Conservation (phyloP, 2,329 filamentous ascomycete genomes). For the Magnaporthales sp. region DNA sequence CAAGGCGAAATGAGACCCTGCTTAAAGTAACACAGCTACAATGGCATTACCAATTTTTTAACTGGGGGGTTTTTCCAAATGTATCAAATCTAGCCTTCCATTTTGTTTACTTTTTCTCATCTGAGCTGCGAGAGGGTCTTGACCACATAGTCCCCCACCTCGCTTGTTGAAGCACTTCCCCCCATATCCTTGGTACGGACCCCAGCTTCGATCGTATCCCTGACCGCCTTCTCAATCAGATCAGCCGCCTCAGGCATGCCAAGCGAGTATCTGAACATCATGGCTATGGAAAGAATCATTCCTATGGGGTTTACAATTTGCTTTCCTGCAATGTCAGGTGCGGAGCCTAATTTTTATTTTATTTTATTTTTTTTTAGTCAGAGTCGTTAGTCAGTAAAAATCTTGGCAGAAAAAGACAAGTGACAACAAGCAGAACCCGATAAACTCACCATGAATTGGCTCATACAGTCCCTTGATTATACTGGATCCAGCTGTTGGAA, state of each 20-base stretch:
- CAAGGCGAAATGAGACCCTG: no score
- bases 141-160: slow-evolving; percentile 10
- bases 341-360: slow-evolving; percentile 27
- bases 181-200: slow-evolving; percentile 29
- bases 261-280: slow-evolving; percentile 69
- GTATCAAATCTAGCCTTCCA: not conserved
- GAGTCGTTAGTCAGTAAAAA: no score
- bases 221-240: slow-evolving; percentile 56
- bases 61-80: not conserved
- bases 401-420: no score
- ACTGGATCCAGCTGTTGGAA: slow-evolving; percentile 25
- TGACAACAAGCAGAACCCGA: no score
- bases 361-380: no score
- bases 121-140: not conserved
- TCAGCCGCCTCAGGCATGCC: slow-evolving; percentile 50
- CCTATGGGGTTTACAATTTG: slow-evolving; percentile 66
- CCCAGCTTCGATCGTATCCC: slow-evolving; percentile 53
- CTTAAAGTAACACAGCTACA: not conserved
- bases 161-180: slow-evolving; percentile 11
- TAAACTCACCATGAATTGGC: slow-evolving; percentile 61
- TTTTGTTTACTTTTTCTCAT: no score
- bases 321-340: slow-evolving; percentile 66
- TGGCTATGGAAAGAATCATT: slow-evolving; percentile 60
- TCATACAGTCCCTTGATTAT: slow-evolving; percentile 63
- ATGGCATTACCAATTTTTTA: not conserved